Base-by-base conservation (phyloP, 2,329 filamentous ascomycete species). In the Colletotrichum simmondsii region DNA sequence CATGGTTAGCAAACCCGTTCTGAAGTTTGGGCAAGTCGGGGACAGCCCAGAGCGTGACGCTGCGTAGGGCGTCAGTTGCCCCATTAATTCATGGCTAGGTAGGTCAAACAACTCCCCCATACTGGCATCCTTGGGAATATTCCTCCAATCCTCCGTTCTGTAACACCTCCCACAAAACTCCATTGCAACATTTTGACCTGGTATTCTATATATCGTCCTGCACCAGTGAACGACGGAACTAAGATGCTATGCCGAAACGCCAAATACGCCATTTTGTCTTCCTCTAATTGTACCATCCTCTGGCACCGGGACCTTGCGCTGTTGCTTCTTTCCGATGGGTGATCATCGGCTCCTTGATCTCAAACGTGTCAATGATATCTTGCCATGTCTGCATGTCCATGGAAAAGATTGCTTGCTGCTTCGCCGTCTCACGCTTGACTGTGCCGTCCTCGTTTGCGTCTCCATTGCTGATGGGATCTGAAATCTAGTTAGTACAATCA, bases 321-420 rank as follows among this genome's bases (percentile, higher is more conserved):
- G 82, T 81, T 69, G 89, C 85, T 75, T 94, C 92, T 74, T 89
- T 85, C 19, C 97, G 90, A 81, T 98, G 93, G n/a, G 92, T 89
- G 74, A 99, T 98, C 82, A 98, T 92, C 1, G 94, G 87, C 75
- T 94, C 87, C n/a, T 85, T 88, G 75, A 98, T 94, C 30, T 92
- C 85, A 78, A 95, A 97, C 0, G 90, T 90, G 11, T 93, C 82
- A 61, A 97, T 92, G 57, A 98, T 87, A 24, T 94, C 89, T 76
- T 90, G 86, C 96, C 96, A 99, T 0, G 90, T 94, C 1, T 90
- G 87, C 86, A 95, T 97, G 77, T 98, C 95, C 74, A 99, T 90
- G 14, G 93, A 92, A 80, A 98, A 90, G 26, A 99, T 92, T 14
- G 95, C 94, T 83, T 99, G 97, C 75, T 97, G 93, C 77, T 93